Conservation (phyloP, 2,329 filamentous ascomycete genomes). For the Beauveria sp. region DNA sequence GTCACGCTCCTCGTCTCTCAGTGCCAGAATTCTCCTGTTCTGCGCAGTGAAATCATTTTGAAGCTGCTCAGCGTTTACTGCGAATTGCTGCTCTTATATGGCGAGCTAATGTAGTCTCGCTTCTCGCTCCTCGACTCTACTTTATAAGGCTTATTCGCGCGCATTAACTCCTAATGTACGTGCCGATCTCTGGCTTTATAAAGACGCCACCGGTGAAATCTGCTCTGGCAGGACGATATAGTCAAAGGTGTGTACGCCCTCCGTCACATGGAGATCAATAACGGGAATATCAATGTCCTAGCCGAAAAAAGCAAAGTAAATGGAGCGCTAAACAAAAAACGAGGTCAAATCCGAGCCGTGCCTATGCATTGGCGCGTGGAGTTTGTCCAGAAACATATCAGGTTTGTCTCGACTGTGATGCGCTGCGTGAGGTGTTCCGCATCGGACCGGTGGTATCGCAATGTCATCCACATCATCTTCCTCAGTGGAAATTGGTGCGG, state of each 20-base stretch:
- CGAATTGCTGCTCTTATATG: not conserved
- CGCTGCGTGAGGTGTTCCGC: not conserved
- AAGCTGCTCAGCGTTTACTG: not conserved
- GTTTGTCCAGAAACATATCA: slow-evolving; percentile 1
- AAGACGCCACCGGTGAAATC: not conserved
- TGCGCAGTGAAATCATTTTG: not conserved
- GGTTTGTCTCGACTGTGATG: not conserved
- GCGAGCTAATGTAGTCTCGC: not conserved
- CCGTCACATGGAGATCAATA: not conserved
- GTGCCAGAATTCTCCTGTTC: not conserved
- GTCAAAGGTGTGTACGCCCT: not conserved
- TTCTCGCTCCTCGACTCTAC: not conserved
- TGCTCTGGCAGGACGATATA: not conserved
- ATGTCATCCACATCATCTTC: not conserved
- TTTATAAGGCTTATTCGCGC: not conserved
- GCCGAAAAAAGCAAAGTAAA: slow-evolving; percentile 3
- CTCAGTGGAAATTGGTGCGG: not conserved
- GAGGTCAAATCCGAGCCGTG: not conserved
- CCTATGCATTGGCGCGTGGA: not conserved
- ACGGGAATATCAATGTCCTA: not conserved
- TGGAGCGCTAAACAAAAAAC: not conserved
- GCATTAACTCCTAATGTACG: not conserved
- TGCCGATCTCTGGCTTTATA: not conserved
- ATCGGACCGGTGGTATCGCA: not conserved
- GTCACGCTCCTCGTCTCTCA: not conserved